Evolutionary conservation across 108 stramenopile species (phyloP), one percentile per base, ranked within the genome.

Genomic region (Cyclotella distinguenda): DNA sequence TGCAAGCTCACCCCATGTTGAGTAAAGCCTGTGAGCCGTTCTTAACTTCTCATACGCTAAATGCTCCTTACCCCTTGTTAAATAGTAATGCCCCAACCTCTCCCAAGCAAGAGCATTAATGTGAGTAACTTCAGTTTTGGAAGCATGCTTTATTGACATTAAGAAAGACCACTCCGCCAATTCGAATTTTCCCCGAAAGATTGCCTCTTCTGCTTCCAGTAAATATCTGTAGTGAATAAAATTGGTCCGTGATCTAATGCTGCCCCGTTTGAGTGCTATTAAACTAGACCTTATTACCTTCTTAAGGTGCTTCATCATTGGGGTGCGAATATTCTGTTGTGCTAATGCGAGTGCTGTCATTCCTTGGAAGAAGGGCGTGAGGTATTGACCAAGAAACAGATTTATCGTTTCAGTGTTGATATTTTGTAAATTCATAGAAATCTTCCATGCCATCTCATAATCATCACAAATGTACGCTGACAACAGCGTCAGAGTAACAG

Each of bases 1-100:
- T n/a, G n/a, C n/a, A n/a, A 46, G 19, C 58, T 59, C 27, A 59
- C 58, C 58, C 58, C 58, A 59, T 40, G 40, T 59, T 18, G 23
- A 6, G 23, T 59, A 59, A 4, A 59, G 40, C 13, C 27, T 22
- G 19, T 43, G 38, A 23, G 58, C 58, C 22, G 7, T 34, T 28
- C 58, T 33, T n/a, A 59, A 18, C 34, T 59, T 31, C 19, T 59
- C 25, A 28, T 59, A 42, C 11, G 58, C 58, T 9, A n/a, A 16
- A 15, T 59, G 40, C 9, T 59, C 23, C 16, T 59, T 59, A 8
- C 34, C 34, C 7, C 38, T 11, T 13, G 4, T 3, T 4, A 59
- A 6, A 43, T 59, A 28, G 27, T 59, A 35, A 25, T 2, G 18
- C 6, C 58, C 58, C 40, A 59, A 59, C 27, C 58, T 59, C 19